Base-by-base conservation (phyloP, 257 asterid species). In the Henckelia pumila region DNA sequence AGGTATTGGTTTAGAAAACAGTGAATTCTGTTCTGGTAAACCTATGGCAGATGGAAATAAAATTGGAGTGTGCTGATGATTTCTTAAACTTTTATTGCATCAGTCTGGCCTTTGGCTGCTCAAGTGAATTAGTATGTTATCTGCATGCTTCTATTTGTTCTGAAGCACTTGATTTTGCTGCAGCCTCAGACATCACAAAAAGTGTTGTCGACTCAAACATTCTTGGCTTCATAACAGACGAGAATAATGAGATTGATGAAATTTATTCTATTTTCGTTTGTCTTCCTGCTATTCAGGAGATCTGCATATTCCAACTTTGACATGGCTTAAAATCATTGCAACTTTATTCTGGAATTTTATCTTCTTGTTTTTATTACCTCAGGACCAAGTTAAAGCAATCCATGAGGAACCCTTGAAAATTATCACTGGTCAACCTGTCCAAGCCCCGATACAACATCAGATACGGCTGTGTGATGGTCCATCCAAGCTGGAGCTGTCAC, bases 381-480 rank as follows among this genome's bases (percentile, higher is more conserved):
- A 91, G 97, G 88, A 76, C 77, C 80, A 80, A 56, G 84, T 64
- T 56, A 67, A 67, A 66, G 29, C 59, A 20, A 61, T 69, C 53
- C 73, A 65, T 16, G 63, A 59, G 40, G 78, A 69, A 71, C 74
- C 79, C 26, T 59, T 53, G 63, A 74, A 66, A 68, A 65, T 20
- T 66, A 56, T 21, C 35, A 60, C 74, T 37, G 78, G 75, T 70
- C 69, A 66, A 59, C 56, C 78, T 78, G 72, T 69, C 59, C 72
- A 70, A 71, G 66, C 70, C 40, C 71, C 52, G 55, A 69, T 69
- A 60, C 71, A 64, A 72, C 61, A 70, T 55, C 76, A 58, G 74
- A 44, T 32, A 64, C 76, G 26, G n/a, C 55, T 66, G 14, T 66
- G 70, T 61, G 82, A 68, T 73, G 80, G 64, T 40, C 75, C 77